Evolutionary conservation across 176 grass and related monocot species (phyloP).

Genomic region (Zoysia pacifica): DNA sequence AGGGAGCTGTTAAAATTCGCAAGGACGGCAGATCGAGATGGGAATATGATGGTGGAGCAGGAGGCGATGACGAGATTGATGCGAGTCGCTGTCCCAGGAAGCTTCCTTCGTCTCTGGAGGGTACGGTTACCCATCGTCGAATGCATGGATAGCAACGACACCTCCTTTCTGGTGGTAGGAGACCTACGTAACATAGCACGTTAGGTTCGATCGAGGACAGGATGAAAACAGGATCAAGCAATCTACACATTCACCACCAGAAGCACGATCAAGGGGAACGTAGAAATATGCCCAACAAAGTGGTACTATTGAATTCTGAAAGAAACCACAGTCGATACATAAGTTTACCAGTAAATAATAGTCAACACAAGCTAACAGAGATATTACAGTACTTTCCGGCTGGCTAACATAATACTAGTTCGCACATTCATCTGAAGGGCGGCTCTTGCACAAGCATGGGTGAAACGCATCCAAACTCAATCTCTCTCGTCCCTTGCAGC

Average conservation of each 20-base stretch:
- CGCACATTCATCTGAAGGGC: conserved; percentile 9
- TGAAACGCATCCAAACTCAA: conserved; percentile 26
- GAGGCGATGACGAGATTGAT: background rate
- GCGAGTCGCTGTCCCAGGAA: no score
- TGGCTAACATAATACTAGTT: background rate
- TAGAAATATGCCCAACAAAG: background rate
- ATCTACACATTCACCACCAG: background rate
- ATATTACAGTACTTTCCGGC: conserved; percentile 32
- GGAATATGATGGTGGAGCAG: background rate
- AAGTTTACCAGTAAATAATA: conserved; percentile 4
- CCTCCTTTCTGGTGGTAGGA: no score
- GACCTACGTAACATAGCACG: no score
- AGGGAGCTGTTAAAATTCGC: background rate
- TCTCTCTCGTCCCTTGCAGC: conserved; percentile 52
- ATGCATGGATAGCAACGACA: no score
- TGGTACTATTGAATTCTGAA: background rate
- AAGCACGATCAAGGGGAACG: background rate
- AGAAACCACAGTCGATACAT: background rate
- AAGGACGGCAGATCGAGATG: no score
- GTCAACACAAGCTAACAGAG: conserved; percentile 30
- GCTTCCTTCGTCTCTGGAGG: no score
- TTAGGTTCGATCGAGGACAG: no score
- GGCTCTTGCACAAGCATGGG: background rate
- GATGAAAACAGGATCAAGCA: background rate
- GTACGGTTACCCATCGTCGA: no score